These are phyloP conservation scores for Pleoardoris graminearum DNA, from an alignment of 2,329 filamentous ascomycete genomes.

Conservation along the genomic window DNA sequence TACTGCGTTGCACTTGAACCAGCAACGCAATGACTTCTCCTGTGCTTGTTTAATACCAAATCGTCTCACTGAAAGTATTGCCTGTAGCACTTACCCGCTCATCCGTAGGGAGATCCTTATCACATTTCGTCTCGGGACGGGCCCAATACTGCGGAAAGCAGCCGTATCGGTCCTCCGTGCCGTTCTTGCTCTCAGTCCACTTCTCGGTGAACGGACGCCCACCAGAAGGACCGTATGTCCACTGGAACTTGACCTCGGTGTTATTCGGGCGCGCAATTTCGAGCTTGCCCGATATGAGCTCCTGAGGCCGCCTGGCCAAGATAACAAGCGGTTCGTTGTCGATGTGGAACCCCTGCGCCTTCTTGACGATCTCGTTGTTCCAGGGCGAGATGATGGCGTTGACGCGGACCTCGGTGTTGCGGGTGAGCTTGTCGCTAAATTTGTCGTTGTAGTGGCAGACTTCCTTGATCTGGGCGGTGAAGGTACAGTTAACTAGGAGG, in stretches of 20 bases:
- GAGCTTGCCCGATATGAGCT: not conserved
- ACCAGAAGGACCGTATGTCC: not conserved
- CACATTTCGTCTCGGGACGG: not conserved
- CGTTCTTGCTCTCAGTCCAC: not conserved
- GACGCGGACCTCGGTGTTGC: not conserved
- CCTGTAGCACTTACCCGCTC: not conserved
- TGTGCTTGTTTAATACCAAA: not conserved
- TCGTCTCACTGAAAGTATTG: too few relatives aligned
- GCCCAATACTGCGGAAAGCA: not conserved
- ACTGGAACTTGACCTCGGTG: conserved; percentile 1
- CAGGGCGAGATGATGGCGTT: not conserved
- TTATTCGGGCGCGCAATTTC: conserved; percentile 1
- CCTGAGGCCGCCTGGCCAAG: not conserved
- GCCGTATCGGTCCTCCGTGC: not conserved
- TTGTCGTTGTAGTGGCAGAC: not conserved
- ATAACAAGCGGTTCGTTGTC: not conserved
- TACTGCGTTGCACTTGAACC: conserved; percentile 1
- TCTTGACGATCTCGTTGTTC: not conserved
- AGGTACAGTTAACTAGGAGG: not conserved
- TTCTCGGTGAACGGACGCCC: not conserved
- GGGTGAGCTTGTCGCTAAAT: not conserved
- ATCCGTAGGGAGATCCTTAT: not conserved
- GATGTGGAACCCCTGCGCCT: not conserved
- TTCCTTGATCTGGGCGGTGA: not conserved
- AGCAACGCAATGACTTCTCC: not conserved